Base-by-base conservation (phyloP, 495 filamentous ascomycete genomes). In the Aspergillus nanangensis region DNA sequence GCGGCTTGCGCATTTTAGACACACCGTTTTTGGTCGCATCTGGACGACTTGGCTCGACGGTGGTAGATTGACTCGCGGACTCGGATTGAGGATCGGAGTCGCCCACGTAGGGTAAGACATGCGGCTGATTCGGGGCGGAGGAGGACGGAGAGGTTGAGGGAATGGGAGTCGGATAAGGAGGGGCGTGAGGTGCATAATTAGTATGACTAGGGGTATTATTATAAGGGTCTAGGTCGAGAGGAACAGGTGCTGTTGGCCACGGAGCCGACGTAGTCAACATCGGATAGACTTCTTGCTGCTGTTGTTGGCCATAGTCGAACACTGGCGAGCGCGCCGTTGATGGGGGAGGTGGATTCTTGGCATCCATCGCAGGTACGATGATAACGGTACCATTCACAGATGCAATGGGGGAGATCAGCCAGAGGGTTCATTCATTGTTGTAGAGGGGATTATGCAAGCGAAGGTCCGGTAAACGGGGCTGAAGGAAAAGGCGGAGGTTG, bases 1-100 rank as follows among this genome's bases (percentile, higher is more conserved):
- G 70, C 39, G 67, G 49, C 41, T 70, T 71, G 57, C 66, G 69
- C 13, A 63, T 50, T 41, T 70, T 71, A 14, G 65, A 45, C 21
- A 55, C 33, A 5, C 51, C 58, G 47, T 60, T 61, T 27, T 55
- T 63, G 27, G 55, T 63, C 23, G 54, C 33, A 44, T 50, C 39
- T 41, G 43, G 47, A 17, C 51, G 49, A 19, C 27, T 36, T 13
- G 46, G 14, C n/a, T 55, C 52, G 24, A n/a, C 23, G 8, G 22
- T 8, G 41, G 24, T n/a, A 8, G 29, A 23, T 36, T 36, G 4
- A n/a, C n/a, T n/a, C n/a, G n/a, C n/a, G n/a, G 22, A 10, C 23
- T 29, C 25, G 25, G 25, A 11, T 11, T 5, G 25, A 10, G 40
- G 13, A 9, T 32, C 8, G 23, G 20, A 14, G 39, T 14, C 20